These are phyloP conservation scores for Penicillium sp. DNA, from an alignment of 2,329 filamentous ascomycete species.

Conservation along the genomic window DNA sequence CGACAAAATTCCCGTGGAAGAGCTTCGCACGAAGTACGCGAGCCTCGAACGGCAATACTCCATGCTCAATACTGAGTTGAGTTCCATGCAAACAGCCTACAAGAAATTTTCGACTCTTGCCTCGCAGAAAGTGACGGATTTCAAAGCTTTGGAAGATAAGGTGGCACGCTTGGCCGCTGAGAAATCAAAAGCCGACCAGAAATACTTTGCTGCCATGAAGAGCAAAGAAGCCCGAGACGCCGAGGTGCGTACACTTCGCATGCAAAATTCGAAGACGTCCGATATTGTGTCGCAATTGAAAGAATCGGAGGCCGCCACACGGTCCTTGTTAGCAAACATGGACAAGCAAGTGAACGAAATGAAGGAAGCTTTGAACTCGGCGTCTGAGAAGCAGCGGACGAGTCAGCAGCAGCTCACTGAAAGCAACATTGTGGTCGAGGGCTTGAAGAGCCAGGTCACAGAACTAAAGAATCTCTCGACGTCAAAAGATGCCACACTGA, in stretches of 20 bases:
- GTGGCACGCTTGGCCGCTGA: conserved; percentile 69
- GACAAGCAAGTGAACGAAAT: conserved; percentile 87
- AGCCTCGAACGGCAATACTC: conserved; percentile 74
- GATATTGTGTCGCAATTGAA: conserved; percentile 93
- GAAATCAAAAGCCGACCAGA: conserved; percentile 95
- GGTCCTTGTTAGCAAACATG: conserved; percentile 70
- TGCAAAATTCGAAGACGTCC: conserved; percentile 81
- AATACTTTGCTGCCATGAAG: conserved; percentile 94
- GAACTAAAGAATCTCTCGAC: conserved; percentile 71
- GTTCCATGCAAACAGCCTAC: conserved; percentile 84
- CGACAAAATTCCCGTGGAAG: conserved; percentile 59
- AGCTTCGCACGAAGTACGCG: conserved; percentile 66
- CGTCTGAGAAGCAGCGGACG: conserved; percentile 66
- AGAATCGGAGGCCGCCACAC: conserved; percentile 73
- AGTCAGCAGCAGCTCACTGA: conserved; percentile 69
- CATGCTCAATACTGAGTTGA: conserved; percentile 79
- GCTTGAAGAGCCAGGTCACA: conserved; percentile 65
- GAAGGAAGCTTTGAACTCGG: conserved; percentile 67
- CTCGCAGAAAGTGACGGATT: conserved; percentile 78
- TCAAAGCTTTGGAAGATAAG: conserved; percentile 69
- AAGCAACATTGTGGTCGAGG: conserved; percentile 62
- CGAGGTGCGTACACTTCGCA: conserved; percentile 71
- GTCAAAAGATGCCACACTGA: conserved; percentile 65
- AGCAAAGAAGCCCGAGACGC: conserved; percentile 78
- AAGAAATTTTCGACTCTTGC: conserved; percentile 81